Evolutionary conservation across 1,139 yeast species (phyloP).

Genomic region (Sugiyamaella pinicola): DNA sequence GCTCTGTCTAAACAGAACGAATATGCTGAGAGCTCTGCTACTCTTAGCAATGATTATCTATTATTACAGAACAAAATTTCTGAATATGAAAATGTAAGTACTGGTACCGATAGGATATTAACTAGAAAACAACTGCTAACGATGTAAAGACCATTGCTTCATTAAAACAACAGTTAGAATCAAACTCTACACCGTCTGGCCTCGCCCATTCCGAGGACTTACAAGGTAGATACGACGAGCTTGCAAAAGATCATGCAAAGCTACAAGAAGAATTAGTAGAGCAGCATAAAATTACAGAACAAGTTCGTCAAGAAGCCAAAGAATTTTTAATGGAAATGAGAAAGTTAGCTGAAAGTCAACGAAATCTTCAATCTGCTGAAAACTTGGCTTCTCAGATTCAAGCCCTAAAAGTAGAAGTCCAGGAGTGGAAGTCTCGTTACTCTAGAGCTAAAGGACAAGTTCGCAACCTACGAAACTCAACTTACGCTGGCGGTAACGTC

Average conservation of each 20-base stretch:
- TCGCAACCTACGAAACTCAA: constrained; percentile 37
- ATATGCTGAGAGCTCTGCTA: constrained; percentile 30
- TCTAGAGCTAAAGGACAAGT: constrained; percentile 40
- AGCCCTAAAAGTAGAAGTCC: constrained; percentile 41
- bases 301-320: constrained; percentile 47
- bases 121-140: constrained; percentile 1
- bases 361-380: constrained; percentile 31
- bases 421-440: constrained; percentile 44
- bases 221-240: constrained; percentile 28
- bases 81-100: constrained; percentile 26
- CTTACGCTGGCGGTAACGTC: constrained; percentile 29
- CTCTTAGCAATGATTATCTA: constrained; percentile 27
- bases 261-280: constrained; percentile 38
- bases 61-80: constrained; percentile 27
- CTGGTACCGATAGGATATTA: background rate
- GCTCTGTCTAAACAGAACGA: constrained; percentile 28
- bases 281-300: constrained; percentile 45
- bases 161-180: constrained; percentile 15
- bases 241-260: constrained; percentile 25
- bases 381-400: constrained; percentile 36
- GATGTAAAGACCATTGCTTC: constrained; percentile 19
- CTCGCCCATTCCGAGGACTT: constrained; percentile 11
- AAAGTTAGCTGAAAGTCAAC: constrained; percentile 40
- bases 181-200: background rate
- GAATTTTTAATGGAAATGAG: constrained; percentile 47